These are phyloP conservation scores for Arabidopsis lyrata DNA, from an alignment of 441 rosid genomes.

Conservation along the genomic window DNA sequence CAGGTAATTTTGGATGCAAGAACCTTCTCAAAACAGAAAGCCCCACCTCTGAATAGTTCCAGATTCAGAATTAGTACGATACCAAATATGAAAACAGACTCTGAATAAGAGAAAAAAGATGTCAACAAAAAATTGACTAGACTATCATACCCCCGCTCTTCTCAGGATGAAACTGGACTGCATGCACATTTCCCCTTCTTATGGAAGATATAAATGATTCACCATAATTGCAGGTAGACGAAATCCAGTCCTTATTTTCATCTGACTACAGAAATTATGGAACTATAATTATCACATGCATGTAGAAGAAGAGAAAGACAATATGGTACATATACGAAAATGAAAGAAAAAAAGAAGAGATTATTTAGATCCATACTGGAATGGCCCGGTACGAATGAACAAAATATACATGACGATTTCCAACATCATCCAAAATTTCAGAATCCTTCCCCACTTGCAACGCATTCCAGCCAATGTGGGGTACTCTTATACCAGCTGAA, in stretches of 20 bases:
- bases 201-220: slow-evolving; percentile 85
- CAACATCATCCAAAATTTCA: slow-evolving; percentile 85
- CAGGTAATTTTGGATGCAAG: slow-evolving; percentile 61
- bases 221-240: slow-evolving; percentile 87
- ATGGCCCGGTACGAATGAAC: slow-evolving; percentile 95
- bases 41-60: slow-evolving; percentile 79
- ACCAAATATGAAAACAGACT: slow-evolving; percentile 11
- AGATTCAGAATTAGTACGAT: slow-evolving; percentile 37
- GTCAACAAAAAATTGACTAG: slow-evolving; percentile 7
- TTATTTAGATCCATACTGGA: slow-evolving; percentile 59
- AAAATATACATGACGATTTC: slow-evolving; percentile 88
- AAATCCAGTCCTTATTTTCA: slow-evolving; percentile 89
- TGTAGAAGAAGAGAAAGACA: background rate
- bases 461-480: slow-evolving; percentile 99
- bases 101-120: background rate
- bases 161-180: slow-evolving; percentile 98
- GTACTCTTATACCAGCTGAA: slow-evolving; percentile 76
- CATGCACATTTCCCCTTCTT: slow-evolving; percentile 94
- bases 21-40: slow-evolving; percentile 89
- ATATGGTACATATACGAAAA: background rate
- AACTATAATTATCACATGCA: slow-evolving; percentile 24
- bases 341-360: slow-evolving; percentile 9
- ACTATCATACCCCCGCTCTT: slow-evolving; percentile 88
- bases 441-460: slow-evolving; percentile 79
- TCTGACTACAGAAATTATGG: slow-evolving; percentile 56